Conservation (phyloP, 2,329 filamentous ascomycete species). For the Tolypocladium inflatum region DNA sequence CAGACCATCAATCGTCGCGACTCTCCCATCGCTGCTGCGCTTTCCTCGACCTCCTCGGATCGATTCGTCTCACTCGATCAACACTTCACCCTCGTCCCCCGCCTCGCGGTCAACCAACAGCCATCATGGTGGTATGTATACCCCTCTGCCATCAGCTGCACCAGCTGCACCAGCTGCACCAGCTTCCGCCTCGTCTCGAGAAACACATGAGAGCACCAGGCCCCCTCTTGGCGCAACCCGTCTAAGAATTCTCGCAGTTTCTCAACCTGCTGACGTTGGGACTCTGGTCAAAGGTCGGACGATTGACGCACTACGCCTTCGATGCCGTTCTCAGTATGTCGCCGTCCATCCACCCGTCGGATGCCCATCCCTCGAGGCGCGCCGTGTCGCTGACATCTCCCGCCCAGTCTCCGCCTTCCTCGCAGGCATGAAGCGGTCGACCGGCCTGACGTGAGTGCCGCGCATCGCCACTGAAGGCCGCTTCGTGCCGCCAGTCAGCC, state of each 20-base stretch:
- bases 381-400: not conserved
- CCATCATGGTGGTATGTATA: constrained; percentile 24
- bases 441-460: constrained; percentile 83
- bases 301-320: constrained; percentile 88
- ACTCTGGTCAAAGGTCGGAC: constrained; percentile 73
- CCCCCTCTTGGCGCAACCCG: not conserved
- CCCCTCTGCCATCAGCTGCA: not conserved
- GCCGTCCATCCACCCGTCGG: not conserved
- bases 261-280: constrained; percentile 61
- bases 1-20: not conserved
- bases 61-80: not conserved
- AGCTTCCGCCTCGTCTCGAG: not conserved
- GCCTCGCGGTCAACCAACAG: constrained; percentile 1
- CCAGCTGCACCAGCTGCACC: not conserved
- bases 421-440: constrained; percentile 94
- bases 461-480: not conserved
- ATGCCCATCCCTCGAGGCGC: not conserved
- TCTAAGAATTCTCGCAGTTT: constrained; percentile 31
- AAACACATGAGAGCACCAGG: not conserved
- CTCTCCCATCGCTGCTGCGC: not conserved
- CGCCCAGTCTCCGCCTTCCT: constrained; percentile 84
- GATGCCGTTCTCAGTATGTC: constrained; percentile 82
- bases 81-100: not conserved
- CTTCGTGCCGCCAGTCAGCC: not conserved
- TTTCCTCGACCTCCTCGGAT: not conserved